Evolutionary conservation across 192 early-diverging fungal genomes (phyloP), one percentile per base, ranked within the genome.

Genomic region (Rhizoclosmatium globosum): DNA sequence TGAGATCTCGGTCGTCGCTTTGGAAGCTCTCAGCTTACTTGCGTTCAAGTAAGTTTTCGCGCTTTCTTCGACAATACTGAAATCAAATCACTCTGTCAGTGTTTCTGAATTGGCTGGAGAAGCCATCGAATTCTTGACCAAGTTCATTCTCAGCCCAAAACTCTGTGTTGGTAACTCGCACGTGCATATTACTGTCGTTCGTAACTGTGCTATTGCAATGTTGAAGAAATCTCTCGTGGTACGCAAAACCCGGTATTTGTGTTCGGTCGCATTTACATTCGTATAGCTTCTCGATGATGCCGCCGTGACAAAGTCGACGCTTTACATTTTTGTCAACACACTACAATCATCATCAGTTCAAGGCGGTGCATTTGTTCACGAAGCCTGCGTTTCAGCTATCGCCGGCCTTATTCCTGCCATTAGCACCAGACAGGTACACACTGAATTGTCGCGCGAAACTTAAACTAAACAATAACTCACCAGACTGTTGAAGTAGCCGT

Each of bases 401-500:
- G 17, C 71, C 3, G 53, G 68, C 2, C 31, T 85, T 3, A 47
- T 78, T 21, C 65, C 74, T 13, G 72, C 81, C 31, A 64, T 85
- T 38, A 78, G 80, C 13, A 4, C 42, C n/a, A 74, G 47, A 21
- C 70, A 82, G 60, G 81, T 82, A 46, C 6, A 15, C 17, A 31
- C 15, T 11, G 11, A 41, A n/a, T 31, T 31, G 31, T 31, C 31
- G 31, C 31, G 31, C 31, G 31, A 31, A 31, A 31, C 31, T 31
- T 31, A n/a, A 9, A n/a, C 38, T 69, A 31, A 46, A 41, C 17
- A 60, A 77, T 66, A 6, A 13, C 11, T 62, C 58, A 2, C 42
- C 42, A 80, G 74, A 50, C 68, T 7, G 70, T 83, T 7, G 79
- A 86, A 78, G 74, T 82, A 45, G 86, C 79, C 2, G 83, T 87